These are phyloP conservation scores for Guillardia theta DNA, from an alignment of 78 protist genomes.

Conservation along the genomic window DNA sequence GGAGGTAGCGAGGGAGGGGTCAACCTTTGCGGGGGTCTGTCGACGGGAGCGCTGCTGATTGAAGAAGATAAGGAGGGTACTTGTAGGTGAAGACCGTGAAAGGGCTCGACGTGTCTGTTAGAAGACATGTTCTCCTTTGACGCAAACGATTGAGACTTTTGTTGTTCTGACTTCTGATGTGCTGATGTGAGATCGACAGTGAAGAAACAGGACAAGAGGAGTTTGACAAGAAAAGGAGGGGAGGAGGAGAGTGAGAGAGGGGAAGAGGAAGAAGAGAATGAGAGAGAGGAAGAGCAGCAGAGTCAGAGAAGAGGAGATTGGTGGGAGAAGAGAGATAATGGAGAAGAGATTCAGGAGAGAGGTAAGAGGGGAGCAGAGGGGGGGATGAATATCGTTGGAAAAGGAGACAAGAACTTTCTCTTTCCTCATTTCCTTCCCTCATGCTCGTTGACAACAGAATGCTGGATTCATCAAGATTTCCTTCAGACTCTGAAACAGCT, in stretches of 20 bases:
- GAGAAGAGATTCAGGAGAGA: background rate
- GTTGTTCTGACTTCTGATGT: too few species aligned
- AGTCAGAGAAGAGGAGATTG: background rate
- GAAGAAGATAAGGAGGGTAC: too few species aligned
- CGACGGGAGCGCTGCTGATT: too few species aligned
- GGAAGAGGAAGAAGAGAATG: background rate
- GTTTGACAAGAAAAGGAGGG: background rate
- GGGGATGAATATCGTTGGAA: background rate
- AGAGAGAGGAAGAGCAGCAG: background rate
- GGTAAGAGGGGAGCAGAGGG: background rate
- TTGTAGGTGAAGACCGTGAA: too few species aligned
- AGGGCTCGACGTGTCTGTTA: too few species aligned
- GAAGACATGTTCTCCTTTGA: too few species aligned
- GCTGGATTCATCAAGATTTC: background rate
- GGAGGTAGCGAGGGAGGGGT: too few species aligned
- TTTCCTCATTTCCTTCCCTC: too few species aligned
- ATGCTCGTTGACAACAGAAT: too few species aligned
- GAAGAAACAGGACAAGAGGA: background rate
- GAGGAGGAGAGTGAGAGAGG: background rate
- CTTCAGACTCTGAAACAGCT: background rate
- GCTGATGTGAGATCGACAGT: background rate
- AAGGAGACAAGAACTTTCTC: background rate
- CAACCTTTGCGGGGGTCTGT: too few species aligned
- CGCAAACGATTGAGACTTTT: too few species aligned
- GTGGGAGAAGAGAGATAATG: background rate